These are phyloP conservation scores for Aureobasidium namibiae DNA, from an alignment of 2,329 filamentous ascomycete species.

Conservation along the genomic window DNA sequence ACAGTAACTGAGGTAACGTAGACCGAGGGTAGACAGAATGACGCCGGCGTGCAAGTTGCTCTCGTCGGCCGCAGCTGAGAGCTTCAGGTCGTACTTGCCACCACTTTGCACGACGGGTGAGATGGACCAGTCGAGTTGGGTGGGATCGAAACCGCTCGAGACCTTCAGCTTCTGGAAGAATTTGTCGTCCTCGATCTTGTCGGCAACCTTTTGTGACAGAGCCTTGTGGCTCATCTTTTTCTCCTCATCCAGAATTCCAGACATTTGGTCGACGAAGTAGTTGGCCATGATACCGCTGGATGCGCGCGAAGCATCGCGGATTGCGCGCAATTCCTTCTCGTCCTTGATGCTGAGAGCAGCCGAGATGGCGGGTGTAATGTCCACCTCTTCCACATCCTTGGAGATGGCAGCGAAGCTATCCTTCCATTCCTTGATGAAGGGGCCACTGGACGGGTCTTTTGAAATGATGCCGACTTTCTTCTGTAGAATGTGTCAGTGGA, in stretches of 20 bases:
- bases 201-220: slow-evolving; percentile 78
- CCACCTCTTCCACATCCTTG: slow-evolving; percentile 82
- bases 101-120: slow-evolving; percentile 90
- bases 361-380: slow-evolving; percentile 75
- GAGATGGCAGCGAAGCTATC: slow-evolving; percentile 67
- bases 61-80: slow-evolving; percentile 69
- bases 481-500: slow-evolving; percentile 33
- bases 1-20: slow-evolving; percentile 93
- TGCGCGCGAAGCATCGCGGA: slow-evolving; percentile 88
- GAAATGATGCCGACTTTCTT: slow-evolving; percentile 83
- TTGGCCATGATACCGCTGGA: slow-evolving; percentile 92
- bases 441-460: slow-evolving; percentile 77
- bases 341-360: slow-evolving; percentile 88
- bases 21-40: slow-evolving; percentile 83
- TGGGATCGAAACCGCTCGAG: slow-evolving; percentile 75
- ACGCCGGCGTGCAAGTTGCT: slow-evolving; percentile 80
- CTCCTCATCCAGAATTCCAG: slow-evolving; percentile 85
- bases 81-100: slow-evolving; percentile 85
- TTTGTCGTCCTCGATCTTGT: slow-evolving; percentile 85
- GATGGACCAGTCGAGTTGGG: slow-evolving; percentile 89
- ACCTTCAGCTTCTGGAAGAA: slow-evolving; percentile 87
- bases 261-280: slow-evolving; percentile 98
- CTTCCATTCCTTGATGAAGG: slow-evolving; percentile 96
- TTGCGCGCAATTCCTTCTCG: slow-evolving; percentile 85
- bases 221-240: slow-evolving; percentile 91